These are phyloP conservation scores for Glonium stellatum DNA, from an alignment of 495 filamentous ascomycete species.

Conservation along the genomic window DNA sequence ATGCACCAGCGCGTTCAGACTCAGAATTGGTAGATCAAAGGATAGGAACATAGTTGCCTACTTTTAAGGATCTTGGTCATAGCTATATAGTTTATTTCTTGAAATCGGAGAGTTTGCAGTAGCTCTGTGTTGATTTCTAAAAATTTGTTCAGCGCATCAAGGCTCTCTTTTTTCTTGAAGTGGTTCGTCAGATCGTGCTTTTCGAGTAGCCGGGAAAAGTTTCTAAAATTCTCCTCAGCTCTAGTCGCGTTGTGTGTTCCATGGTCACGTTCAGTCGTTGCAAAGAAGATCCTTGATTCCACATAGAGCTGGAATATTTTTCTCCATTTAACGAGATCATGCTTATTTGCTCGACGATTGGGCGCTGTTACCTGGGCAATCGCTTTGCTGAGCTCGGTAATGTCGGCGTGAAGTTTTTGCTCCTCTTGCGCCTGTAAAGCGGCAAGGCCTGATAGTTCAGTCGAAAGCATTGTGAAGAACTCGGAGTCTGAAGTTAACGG, in stretches of 20 bases:
- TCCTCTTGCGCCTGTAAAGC: conserved; percentile 52
- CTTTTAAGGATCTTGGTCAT: conserved; percentile 74
- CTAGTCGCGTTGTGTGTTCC: conserved; percentile 50
- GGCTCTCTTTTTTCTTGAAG: conserved; percentile 54
- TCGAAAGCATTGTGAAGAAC: conserved; percentile 60
- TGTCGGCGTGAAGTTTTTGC: conserved; percentile 45
- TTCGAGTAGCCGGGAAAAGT: conserved; percentile 28
- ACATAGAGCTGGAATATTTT: conserved; percentile 66
- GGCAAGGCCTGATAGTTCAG: conserved; percentile 55
- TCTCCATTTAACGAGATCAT: conserved; percentile 65
- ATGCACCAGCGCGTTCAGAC: not conserved
- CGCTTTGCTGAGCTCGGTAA: conserved; percentile 48
- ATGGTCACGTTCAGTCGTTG: conserved; percentile 52
- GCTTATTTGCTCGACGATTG: conserved; percentile 44
- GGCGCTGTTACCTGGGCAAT: conserved; percentile 55
- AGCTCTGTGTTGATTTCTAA: conserved; percentile 57
- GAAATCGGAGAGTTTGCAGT: conserved; percentile 61
- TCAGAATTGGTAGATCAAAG: not conserved
- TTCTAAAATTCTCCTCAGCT: conserved; percentile 36
- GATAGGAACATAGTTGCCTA: conserved; percentile 32
- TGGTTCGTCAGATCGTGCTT: conserved; percentile 44
- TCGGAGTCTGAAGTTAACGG: conserved; percentile 58
- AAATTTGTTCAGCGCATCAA: conserved; percentile 52
- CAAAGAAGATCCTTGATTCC: conserved; percentile 67
- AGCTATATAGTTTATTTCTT: conserved; percentile 63